Evolutionary conservation across 495 filamentous ascomycete species (phyloP).

Genomic region (Chaetomium cochliodes): DNA sequence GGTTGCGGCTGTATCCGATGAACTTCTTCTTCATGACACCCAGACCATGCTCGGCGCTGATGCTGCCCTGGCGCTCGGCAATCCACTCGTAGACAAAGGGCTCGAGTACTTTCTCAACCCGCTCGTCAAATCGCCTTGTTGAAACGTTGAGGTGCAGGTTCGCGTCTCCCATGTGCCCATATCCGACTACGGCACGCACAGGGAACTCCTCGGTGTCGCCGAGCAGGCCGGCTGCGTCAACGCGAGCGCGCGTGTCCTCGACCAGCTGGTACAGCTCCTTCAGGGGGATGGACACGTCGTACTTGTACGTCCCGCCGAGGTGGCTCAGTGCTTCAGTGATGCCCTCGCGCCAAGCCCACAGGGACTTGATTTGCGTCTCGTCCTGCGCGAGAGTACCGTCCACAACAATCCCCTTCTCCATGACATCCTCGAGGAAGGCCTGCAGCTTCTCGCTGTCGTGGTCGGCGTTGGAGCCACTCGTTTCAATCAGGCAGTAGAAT

Average conservation of each 20-base stretch:
- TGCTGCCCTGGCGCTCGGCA: conserved; percentile 76
- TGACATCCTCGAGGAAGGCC: conserved; percentile 82
- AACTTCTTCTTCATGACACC: conserved; percentile 92
- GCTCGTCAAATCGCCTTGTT: conserved; percentile 76
- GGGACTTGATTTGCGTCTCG: conserved; percentile 77
- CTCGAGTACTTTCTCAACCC: conserved; percentile 85
- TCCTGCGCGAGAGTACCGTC: conserved; percentile 91
- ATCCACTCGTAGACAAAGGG: conserved; percentile 99
- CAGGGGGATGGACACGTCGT: conserved; percentile 92
- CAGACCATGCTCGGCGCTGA: conserved; percentile 93
- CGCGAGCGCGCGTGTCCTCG: conserved; percentile 69
- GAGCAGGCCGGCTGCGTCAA: conserved; percentile 71
- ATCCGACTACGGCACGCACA: conserved; percentile 87
- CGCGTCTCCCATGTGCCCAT: conserved; percentile 95
- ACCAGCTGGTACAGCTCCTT: conserved; percentile 85
- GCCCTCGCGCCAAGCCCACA: conserved; percentile 94
- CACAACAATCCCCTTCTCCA: conserved; percentile 75
- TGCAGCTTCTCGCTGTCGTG: conserved; percentile 88
- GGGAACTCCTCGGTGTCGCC: conserved; percentile 75
- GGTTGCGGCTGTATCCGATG: conserved; percentile 86
- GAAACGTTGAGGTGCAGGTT: conserved; percentile 92
- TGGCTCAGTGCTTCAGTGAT: conserved; percentile 85
- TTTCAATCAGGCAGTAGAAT: conserved; percentile 96
- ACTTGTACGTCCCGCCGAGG: conserved; percentile 96
- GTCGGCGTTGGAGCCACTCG: conserved; percentile 87